Base-by-base conservation (phyloP, 768 basidiomycete genomes). In the Lyophyllum decastes region DNA sequence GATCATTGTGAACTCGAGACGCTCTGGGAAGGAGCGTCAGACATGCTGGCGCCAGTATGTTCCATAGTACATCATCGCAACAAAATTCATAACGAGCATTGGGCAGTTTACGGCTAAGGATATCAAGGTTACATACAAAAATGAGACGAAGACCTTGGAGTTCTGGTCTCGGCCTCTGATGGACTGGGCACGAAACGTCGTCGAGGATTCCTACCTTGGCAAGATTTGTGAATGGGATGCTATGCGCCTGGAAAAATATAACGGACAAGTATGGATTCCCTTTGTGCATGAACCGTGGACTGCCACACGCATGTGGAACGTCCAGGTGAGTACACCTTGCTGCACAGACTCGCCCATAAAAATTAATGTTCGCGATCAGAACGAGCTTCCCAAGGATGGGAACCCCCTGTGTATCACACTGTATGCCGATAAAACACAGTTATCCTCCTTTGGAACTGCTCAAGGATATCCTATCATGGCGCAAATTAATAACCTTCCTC, bases 211-310 rank as follows among this genome's bases (percentile, higher is more conserved):
- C 0, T 25, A 34, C 0, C 61, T 73, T 12, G 61, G 63, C 2
- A 56, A 57, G 0, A 51, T 68, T 11, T 69, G 71, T 52, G 58
- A 60, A 22, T 76, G 73, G 69, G 69, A 76, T 70, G 74, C 73
- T 5, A 41, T 66, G 43, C 53, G 49, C 17, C 45, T 72, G 2
- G 73, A 27, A 48, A 72, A 70, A 54, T 73, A 62, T 50, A 62
- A 73, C 60, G 69, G 66, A 0, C 40, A 50, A 10, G 6, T 27
- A 2, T 77, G 69, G 50, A 61, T 69, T 8, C 60, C 68, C 0
- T 70, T 78, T 48, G 57, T 69, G 38, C 58, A 73, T 48, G 73
- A 80, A 49, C 77, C 76, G 2, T 74, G 71, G 69, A 76, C 75
- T 7, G 77, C 67, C 4, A 57, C 75, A 51, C 26, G 34, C 0